phyloP scores from a whole-genome alignment of 805 yeast species.

The Myxozyma melibiosi region DNA sequence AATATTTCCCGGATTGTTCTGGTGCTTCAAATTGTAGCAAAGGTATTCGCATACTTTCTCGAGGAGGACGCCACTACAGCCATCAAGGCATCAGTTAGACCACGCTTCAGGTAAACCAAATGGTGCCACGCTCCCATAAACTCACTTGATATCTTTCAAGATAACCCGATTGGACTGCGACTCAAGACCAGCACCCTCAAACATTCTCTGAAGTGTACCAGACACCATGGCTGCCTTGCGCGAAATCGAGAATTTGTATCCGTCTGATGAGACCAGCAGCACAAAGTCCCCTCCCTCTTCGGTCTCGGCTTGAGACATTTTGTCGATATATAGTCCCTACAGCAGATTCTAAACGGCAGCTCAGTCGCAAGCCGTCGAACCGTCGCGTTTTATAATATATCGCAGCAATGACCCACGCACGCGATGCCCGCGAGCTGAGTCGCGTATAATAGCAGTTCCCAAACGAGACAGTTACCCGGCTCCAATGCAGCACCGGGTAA shows the following conservation, averaged over 20 bases:
- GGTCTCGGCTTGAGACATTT: not conserved
- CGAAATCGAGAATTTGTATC: constrained; percentile 60
- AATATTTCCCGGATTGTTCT: constrained; percentile 48
- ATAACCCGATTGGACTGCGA: constrained; percentile 54
- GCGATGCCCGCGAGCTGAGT: too few species aligned
- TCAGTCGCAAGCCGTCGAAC: too few species aligned
- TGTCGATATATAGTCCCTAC: too few species aligned
- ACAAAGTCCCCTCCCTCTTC: constrained; percentile 46
- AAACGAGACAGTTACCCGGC: not conserved
- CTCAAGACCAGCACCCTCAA: constrained; percentile 28
- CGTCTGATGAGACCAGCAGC: constrained; percentile 73
- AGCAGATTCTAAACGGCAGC: too few species aligned
- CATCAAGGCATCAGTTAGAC: not conserved
- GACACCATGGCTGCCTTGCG: constrained; percentile 78
- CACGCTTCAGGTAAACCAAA: not conserved
- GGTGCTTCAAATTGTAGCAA: constrained; percentile 71
- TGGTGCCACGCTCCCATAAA: not conserved
- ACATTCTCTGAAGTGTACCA: constrained; percentile 62
- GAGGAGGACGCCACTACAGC: constrained; percentile 60
- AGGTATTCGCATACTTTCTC: constrained; percentile 84
- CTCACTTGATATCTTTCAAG: constrained; percentile 54
- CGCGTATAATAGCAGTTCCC: too few species aligned
- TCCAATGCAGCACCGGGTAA: not conserved
- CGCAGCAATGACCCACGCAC: too few species aligned
- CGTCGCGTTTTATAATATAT: too few species aligned